Evolutionary conservation across 2,329 filamentous ascomycete species (phyloP).

Genomic region (Talaromyces sp.): DNA sequence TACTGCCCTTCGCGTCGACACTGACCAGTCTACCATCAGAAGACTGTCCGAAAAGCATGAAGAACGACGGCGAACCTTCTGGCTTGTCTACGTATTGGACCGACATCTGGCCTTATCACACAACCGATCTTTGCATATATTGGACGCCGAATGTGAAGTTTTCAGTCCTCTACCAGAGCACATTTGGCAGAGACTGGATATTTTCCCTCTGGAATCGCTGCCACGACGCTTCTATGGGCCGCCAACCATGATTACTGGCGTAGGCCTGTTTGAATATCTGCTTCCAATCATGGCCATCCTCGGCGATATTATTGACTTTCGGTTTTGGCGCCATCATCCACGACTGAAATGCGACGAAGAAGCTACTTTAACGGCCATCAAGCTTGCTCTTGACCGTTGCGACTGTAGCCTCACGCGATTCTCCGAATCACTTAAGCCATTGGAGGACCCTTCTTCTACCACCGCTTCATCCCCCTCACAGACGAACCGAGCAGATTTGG

Average conservation of each 20-base stretch:
- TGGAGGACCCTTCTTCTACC: background rate
- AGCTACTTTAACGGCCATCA: conserved; percentile 9
- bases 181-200: conserved; percentile 6
- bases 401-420: background rate
- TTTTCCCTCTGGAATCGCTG: background rate
- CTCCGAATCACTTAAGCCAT: background rate
- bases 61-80: background rate
- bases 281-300: conserved; percentile 50
- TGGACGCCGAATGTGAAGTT: conserved; percentile 48
- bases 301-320: conserved; percentile 50
- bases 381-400: background rate
- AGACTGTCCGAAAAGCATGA: background rate
- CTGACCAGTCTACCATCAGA: background rate
- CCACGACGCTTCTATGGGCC: conserved; percentile 33
- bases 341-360: conserved; percentile 40
- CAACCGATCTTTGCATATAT: conserved; percentile 45
- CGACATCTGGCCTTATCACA: conserved; percentile 50
- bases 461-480: background rate
- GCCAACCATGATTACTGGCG: conserved; percentile 35
- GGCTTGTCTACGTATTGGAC: conserved; percentile 34
- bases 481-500: background rate
- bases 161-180: conserved; percentile 23
- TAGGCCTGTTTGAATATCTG: conserved; percentile 51
- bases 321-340: conserved; percentile 45
- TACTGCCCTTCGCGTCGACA: conserved; percentile 32